These are phyloP conservation scores for Septoria petroselini DNA, from an alignment of 2,329 filamentous ascomycete species.

Conservation along the genomic window DNA sequence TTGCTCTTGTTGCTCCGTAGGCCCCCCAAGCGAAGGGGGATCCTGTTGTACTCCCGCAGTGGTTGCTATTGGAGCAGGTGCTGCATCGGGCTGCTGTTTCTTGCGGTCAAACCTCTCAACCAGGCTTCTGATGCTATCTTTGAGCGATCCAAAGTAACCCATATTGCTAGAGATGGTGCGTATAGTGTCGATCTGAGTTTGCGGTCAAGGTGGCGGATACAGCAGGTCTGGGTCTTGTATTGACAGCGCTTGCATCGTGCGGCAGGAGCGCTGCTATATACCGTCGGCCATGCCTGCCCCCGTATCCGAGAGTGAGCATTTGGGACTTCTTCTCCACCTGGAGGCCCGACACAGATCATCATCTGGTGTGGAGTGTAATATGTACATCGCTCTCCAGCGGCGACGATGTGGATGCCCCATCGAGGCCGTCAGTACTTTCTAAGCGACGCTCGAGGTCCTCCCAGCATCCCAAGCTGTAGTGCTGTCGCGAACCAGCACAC, in stretches of 20 bases:
- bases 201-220: too few relatives aligned
- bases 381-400: too few relatives aligned
- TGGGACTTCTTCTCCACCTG: neutral
- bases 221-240: too few relatives aligned
- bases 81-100: constrained; percentile 9
- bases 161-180: constrained; percentile 5
- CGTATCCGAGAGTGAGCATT: neutral
- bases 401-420: too few relatives aligned
- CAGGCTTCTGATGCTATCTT: constrained; percentile 26
- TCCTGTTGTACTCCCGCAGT: constrained; percentile 3
- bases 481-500: neutral
- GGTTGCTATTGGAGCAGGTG: neutral
- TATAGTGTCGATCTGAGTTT: too few relatives aligned
- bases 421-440: too few relatives aligned
- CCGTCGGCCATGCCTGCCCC: neutral
- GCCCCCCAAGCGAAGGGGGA: constrained; percentile 12
- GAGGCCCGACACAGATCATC: neutral
- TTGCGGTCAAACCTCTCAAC: constrained; percentile 19
- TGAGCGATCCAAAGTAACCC: constrained; percentile 16
- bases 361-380: neutral
- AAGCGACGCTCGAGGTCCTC: too few relatives aligned
- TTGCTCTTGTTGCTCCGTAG: constrained; percentile 11
- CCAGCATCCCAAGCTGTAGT: neutral
- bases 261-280: too few relatives aligned
- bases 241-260: too few relatives aligned